These are phyloP conservation scores for cucumber (Cucumis sativus) DNA, from an alignment of 306 rosid genomes.

Conservation along the genomic window Cucumber_9930_V3 NC_026657.2:29816501-29817000, in stretches of 20 bases:
- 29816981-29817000: conserved; percentile 39
- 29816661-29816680: conserved; percentile 71
- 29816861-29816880: conserved; percentile 43
- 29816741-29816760: conserved; percentile 73
- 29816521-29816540: too few relatives aligned
- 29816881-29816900: conserved; percentile 90
- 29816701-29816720: conserved; percentile 92
- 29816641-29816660: conserved; percentile 80
- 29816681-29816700: conserved; percentile 71
- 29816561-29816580: too few relatives aligned
- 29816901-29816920: conserved; percentile 49
- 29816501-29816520: too few relatives aligned
- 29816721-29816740: conserved; percentile 74
- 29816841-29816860: conserved; percentile 33
- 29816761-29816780: conserved; percentile 77
- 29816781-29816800: conserved; percentile 55
- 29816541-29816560: too few relatives aligned
- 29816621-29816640: background rate
- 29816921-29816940: conserved; percentile 59
- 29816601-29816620: too few relatives aligned
- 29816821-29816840: conserved; percentile 71
- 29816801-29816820: conserved; percentile 79
- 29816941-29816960: conserved; percentile 34
- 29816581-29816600: too few relatives aligned
- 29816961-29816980: conserved; percentile 73